Evolutionary conservation across 495 filamentous ascomycete species (phyloP).

Genomic region (Penicillium soppii): DNA sequence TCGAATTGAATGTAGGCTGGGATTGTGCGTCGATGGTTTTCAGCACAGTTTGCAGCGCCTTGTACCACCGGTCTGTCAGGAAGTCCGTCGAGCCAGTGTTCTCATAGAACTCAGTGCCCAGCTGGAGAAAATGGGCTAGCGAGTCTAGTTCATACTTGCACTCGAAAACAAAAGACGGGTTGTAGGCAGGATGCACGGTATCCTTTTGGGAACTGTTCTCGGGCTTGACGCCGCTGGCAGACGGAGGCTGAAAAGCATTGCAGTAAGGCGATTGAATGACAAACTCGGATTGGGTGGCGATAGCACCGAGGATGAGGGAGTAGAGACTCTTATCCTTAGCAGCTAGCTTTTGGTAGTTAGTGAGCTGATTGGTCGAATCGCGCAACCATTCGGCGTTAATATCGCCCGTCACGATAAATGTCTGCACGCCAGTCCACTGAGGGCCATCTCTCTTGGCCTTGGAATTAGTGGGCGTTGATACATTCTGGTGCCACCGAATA

Average conservation of each 20-base stretch:
- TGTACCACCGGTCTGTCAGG: slow-evolving; percentile 75
- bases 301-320: slow-evolving; percentile 84
- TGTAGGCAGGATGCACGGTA: slow-evolving; percentile 80
- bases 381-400: slow-evolving; percentile 98
- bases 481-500: slow-evolving; percentile 71
- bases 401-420: slow-evolving; percentile 97
- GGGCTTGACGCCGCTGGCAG: slow-evolving; percentile 68
- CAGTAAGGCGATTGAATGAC: slow-evolving; percentile 95
- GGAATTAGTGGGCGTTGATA: slow-evolving; percentile 30
- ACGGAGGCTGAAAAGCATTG: slow-evolving; percentile 96
- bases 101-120: slow-evolving; percentile 83
- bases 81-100: slow-evolving; percentile 76
- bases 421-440: slow-evolving; percentile 80
- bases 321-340: slow-evolving; percentile 72
- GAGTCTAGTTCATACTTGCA: slow-evolving; percentile 99
- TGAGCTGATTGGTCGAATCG: slow-evolving; percentile 94
- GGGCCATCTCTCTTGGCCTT: slow-evolving; percentile 50
- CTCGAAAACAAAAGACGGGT: slow-evolving; percentile 84
- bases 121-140: slow-evolving; percentile 82
- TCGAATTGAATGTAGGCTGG: slow-evolving; percentile 70
- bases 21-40: slow-evolving; percentile 74
- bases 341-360: slow-evolving; percentile 83
- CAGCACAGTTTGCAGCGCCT: slow-evolving; percentile 72
- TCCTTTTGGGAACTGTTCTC: slow-evolving; percentile 77
- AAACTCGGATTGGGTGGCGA: slow-evolving; percentile 94